Base-by-base conservation (phyloP, 225 moss, liverwort and hornwort genomes). In the Marchantia paleacea region DNA sequence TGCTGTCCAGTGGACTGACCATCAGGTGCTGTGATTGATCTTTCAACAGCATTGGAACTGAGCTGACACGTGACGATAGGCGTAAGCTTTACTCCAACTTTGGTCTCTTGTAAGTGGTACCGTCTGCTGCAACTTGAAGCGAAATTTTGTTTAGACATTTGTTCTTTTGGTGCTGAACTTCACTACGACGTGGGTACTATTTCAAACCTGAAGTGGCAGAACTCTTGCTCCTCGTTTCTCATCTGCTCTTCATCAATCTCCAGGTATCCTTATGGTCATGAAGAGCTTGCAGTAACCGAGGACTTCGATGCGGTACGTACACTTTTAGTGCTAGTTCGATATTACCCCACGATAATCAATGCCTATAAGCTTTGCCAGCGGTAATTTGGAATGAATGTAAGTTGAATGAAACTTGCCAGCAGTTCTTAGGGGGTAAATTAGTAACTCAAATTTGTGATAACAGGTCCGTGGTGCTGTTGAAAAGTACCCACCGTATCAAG, bases 181-280 rank as follows among this genome's bases (percentile, higher is more conserved):
- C 49, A n/a, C 18, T 48, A 57, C 52, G n/a, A 68, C 6, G 24
- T n/a, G 24, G 10, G 12, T 67, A 18, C 61, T 61, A 61, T 70
- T 80, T 24, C 2, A 2, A 39, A 39, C 39, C 39, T 39, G 39
- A 39, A 39, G 39, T 39, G 39, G 39, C 39, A 39, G 39, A 39
- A 39, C 39, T 39, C 39, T 39, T 39, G 39, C 39, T 39, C 39
- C 39, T 39, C 39, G 39, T 39, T 39, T 39, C 39, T 39, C 39
- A 39, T 39, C 39, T 39, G 39, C 6, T 53, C 10, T 13, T 73
- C 18, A 50, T 57, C 54, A 58, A 48, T 76, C 11, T 76, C 14
- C 88, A 99, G 99, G 90, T 90, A 90, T 76, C 99, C 99, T 31
- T 92, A 95, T 75, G 99, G 93, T 22, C 99, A 94, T 50, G 95